Evolutionary conservation across 2,329 filamentous ascomycete species (phyloP).

Genomic region (Corynespora cassiicola): DNA sequence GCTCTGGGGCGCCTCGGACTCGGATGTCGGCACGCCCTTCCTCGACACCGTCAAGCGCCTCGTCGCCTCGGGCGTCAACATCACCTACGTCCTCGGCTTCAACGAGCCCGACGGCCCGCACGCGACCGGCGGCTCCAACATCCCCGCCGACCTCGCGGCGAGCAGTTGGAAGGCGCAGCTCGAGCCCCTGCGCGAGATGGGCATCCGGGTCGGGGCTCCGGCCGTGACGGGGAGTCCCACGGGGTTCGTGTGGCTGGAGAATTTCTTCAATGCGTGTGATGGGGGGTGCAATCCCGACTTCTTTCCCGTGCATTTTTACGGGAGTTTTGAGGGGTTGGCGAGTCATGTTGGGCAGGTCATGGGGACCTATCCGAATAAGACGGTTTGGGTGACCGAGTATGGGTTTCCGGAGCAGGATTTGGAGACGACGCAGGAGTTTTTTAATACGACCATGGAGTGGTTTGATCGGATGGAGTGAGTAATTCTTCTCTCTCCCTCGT

Average conservation of each 20-base stretch:
- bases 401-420: conserved; percentile 66
- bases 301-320: conserved; percentile 62
- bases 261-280: conserved; percentile 67
- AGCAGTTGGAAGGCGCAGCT: conserved; percentile 74
- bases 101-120: conserved; percentile 75
- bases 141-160: conserved; percentile 68
- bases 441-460: conserved; percentile 69
- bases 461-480: conserved; percentile 67
- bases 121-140: conserved; percentile 66
- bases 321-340: conserved; percentile 72
- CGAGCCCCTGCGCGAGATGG: conserved; percentile 68
- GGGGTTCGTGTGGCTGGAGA: conserved; percentile 71
- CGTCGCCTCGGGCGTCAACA: conserved; percentile 61
- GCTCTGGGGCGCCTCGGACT: conserved; percentile 69
- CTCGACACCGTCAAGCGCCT: conserved; percentile 63
- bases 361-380: conserved; percentile 55
- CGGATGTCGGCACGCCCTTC: conserved; percentile 62
- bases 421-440: conserved; percentile 67
- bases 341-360: conserved; percentile 69
- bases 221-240: conserved; percentile 68
- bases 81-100: conserved; percentile 75
- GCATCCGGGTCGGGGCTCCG: conserved; percentile 73
- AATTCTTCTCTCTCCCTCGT: not conserved
- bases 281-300: conserved; percentile 57
- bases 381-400: conserved; percentile 83